Conservation (phyloP, 352 stramenopile genomes). For the Globisporangium nunn region DNA sequence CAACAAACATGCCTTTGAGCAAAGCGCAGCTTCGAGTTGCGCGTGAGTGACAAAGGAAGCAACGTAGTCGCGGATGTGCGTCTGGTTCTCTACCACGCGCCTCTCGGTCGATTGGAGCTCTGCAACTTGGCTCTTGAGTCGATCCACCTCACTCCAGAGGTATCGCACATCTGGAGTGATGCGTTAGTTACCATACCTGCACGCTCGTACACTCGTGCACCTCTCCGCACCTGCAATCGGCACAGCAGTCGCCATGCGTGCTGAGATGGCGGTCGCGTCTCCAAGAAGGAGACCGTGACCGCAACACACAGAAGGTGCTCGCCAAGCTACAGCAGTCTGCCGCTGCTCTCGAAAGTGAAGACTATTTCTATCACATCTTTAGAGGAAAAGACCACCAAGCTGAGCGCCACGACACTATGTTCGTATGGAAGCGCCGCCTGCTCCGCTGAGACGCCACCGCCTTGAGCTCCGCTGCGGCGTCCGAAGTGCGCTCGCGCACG, state of each 20-base stretch:
- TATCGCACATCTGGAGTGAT: constrained; percentile 28
- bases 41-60: constrained; percentile 45
- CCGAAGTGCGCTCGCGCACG: no score
- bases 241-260: constrained; percentile 3
- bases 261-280: background rate
- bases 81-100: constrained; percentile 21
- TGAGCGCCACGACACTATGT: no score
- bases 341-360: no score
- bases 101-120: constrained; percentile 27
- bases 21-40: constrained; percentile 55
- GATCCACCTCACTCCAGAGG: constrained; percentile 51
- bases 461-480: no score
- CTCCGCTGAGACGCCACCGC: no score
- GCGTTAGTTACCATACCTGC: no score
- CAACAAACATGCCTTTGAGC: constrained; percentile 27
- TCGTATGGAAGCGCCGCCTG: no score
- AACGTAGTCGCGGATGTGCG: constrained; percentile 26
- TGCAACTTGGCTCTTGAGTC: constrained; percentile 43
- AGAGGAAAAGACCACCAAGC: no score
- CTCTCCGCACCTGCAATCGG: constrained; percentile 5
- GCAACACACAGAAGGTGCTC: no score
- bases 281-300: background rate
- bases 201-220: background rate
- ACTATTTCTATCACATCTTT: no score
- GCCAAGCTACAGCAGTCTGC: no score